phyloP scores from a whole-genome alignment of 306 rosid genomes.

The Potentilla sterilis region DNA sequence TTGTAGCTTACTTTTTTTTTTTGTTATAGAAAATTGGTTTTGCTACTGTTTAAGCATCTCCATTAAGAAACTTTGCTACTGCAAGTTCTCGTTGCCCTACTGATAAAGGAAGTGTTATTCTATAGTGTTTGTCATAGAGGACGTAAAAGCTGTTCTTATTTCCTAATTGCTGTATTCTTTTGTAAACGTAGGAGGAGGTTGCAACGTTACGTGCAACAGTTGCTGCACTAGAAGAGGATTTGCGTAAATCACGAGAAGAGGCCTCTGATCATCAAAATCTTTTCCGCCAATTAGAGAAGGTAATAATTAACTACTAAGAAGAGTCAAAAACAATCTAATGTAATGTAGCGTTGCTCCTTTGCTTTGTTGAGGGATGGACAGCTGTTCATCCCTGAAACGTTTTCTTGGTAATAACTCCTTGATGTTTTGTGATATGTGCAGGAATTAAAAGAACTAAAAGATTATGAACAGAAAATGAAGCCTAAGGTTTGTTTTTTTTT shows the following conservation, averaged over 20 bases:
- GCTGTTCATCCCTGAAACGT: background rate
- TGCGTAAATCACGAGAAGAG: constrained; percentile 72
- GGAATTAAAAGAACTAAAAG: constrained; percentile 86
- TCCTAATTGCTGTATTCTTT: constrained; percentile 17
- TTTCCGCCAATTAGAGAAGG: constrained; percentile 68
- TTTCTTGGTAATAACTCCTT: constrained; percentile 8
- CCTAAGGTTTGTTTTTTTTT: constrained; percentile 64
- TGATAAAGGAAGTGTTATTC: background rate
- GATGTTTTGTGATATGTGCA: constrained; percentile 38
- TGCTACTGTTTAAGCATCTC: constrained; percentile 11
- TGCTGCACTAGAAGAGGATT: constrained; percentile 75
- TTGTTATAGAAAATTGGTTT: background rate
- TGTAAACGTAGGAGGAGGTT: constrained; percentile 66
- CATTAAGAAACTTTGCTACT: constrained; percentile 18
- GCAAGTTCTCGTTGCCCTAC: constrained; percentile 5
- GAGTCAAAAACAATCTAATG: constrained; percentile 6
- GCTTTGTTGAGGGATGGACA: background rate
- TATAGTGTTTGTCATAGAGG: constrained; percentile 15
- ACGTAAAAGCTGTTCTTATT: constrained; percentile 8
- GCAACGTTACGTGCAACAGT: constrained; percentile 65
- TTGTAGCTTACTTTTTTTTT: constrained; percentile 21
- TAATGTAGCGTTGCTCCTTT: background rate
- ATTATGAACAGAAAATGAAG: constrained; percentile 80
- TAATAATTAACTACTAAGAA: constrained; percentile 22
- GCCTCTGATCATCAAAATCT: constrained; percentile 56